Percentiles rank a stretch among this genome's conserved stretches.
phyloP scores from a whole-genome alignment of 1,284 basidiomycete genomes.

The Marasmius fiardii region DNA sequence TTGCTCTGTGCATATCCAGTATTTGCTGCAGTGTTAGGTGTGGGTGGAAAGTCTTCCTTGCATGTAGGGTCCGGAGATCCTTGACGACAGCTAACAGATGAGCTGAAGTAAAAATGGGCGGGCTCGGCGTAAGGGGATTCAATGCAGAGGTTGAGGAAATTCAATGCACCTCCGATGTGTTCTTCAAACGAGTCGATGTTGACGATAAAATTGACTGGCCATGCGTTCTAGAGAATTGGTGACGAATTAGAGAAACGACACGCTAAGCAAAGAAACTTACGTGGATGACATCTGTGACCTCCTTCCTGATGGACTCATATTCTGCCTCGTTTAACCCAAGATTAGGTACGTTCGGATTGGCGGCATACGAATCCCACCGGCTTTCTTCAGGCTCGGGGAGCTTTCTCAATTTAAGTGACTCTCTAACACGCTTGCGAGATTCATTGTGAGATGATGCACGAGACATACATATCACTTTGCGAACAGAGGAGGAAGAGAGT shows the following conservation, averaged over 20 bases:
- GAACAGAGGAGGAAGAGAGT: slow-evolving; percentile 30
- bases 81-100: slow-evolving; percentile 43
- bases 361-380: slow-evolving; percentile 39
- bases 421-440: slow-evolving; percentile 31
- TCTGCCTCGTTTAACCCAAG: slow-evolving; percentile 37
- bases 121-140: slow-evolving; percentile 33
- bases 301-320: slow-evolving; percentile 32
- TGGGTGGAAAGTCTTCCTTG: slow-evolving; percentile 33
- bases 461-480: slow-evolving; percentile 49
- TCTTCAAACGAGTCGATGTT: slow-evolving; percentile 45
- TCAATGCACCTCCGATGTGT: slow-evolving; percentile 48
- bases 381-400: slow-evolving; percentile 18
- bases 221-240: slow-evolving; percentile 32
- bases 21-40: slow-evolving; percentile 34
- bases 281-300: slow-evolving; percentile 47
- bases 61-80: slow-evolving; percentile 25
- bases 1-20: slow-evolving; percentile 60
- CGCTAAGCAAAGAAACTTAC: slow-evolving; percentile 23
- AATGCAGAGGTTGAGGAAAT: slow-evolving; percentile 52
- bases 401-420: slow-evolving; percentile 29
- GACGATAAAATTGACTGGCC: slow-evolving; percentile 47
- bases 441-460: slow-evolving; percentile 39
- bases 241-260: not conserved
- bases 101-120: slow-evolving; percentile 53
- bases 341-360: slow-evolving; percentile 35